phyloP scores from a whole-genome alignment of 345 rosid species.

The Cardamine occulta region DNA sequence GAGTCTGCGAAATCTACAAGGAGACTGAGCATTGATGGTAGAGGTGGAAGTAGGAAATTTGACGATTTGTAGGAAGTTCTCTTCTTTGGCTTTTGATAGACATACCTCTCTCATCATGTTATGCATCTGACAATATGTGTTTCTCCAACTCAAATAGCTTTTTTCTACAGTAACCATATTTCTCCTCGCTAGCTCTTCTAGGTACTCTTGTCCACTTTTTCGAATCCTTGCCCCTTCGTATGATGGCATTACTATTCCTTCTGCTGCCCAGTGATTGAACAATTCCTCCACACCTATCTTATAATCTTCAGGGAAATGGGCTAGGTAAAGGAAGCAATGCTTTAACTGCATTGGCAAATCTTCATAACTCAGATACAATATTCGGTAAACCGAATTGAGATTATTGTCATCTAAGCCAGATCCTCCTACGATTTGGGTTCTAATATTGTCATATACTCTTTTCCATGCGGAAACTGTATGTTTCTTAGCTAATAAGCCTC shows the following conservation, averaged over 20 bases:
- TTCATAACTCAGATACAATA: constrained; percentile 35
- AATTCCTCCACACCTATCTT: constrained; percentile 35
- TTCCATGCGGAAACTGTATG: constrained; percentile 17
- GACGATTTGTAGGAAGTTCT: constrained; percentile 22
- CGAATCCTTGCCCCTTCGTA: constrained; percentile 22
- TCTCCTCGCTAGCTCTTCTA: constrained; percentile 43
- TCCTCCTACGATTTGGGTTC: not conserved
- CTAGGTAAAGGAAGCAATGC: constrained; percentile 39
- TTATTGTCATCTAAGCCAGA: constrained; percentile 17
- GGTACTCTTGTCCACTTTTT: constrained; percentile 35
- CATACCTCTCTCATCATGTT: constrained; percentile 42
- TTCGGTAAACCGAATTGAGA: not conserved
- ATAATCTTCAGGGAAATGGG: constrained; percentile 30
- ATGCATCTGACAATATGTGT: constrained; percentile 17
- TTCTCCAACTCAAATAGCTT: not conserved
- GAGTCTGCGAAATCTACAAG: constrained; percentile 23
- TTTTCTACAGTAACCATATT: constrained; percentile 44
- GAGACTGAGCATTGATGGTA: constrained; percentile 23
- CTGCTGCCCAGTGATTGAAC: constrained; percentile 47
- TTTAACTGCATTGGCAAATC: constrained; percentile 21
- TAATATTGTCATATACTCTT: constrained; percentile 25
- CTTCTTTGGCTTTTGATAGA: constrained; percentile 37
- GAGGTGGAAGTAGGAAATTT: constrained; percentile 7
- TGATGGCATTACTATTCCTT: constrained; percentile 26
- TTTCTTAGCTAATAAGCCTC: constrained; percentile 35